These are phyloP conservation scores for Singerocomus inundabilis DNA, from an alignment of 1,284 basidiomycete genomes.

Conservation along the genomic window DNA sequence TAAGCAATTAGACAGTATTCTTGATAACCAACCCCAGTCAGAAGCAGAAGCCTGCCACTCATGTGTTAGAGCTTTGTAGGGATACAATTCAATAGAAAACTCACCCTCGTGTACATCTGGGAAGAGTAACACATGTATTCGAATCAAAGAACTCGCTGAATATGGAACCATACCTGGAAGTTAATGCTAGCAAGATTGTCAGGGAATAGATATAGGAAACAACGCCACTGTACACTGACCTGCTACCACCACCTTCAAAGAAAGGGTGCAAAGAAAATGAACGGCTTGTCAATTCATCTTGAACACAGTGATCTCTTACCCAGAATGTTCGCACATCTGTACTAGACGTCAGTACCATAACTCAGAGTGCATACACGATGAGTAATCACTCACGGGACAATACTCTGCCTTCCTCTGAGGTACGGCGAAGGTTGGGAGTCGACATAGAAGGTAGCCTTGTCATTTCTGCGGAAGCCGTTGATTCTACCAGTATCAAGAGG, in stretches of 20 bases:
- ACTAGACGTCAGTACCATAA: slow-evolving; percentile 1
- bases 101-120: slow-evolving; percentile 62
- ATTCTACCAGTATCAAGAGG: background rate
- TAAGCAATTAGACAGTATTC: background rate
- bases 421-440: slow-evolving; percentile 58
- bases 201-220: slow-evolving; percentile 2
- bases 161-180: slow-evolving; percentile 44
- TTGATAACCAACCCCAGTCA: slow-evolving; percentile 55
- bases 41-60: slow-evolving; percentile 55
- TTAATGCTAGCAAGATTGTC: slow-evolving; percentile 51
- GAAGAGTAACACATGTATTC: background rate
- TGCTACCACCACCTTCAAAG: slow-evolving; percentile 49
- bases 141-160: background rate
- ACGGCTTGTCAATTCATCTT: background rate
- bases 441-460: slow-evolving; percentile 70
- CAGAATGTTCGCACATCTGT: slow-evolving; percentile 65
- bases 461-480: slow-evolving; percentile 45
- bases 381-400: slow-evolving; percentile 56
- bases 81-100: slow-evolving; percentile 14
- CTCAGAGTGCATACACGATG: background rate
- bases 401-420: slow-evolving; percentile 60
- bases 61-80: background rate
- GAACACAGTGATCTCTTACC: slow-evolving; percentile 36
- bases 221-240: slow-evolving; percentile 33
- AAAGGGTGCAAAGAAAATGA: background rate